A percentile compares a stretch with the other conserved stretches of the same genome.
Conservation (phyloP, 2,329 filamentous ascomycete genomes). For the Trichoderma cornu-damae region DNA sequence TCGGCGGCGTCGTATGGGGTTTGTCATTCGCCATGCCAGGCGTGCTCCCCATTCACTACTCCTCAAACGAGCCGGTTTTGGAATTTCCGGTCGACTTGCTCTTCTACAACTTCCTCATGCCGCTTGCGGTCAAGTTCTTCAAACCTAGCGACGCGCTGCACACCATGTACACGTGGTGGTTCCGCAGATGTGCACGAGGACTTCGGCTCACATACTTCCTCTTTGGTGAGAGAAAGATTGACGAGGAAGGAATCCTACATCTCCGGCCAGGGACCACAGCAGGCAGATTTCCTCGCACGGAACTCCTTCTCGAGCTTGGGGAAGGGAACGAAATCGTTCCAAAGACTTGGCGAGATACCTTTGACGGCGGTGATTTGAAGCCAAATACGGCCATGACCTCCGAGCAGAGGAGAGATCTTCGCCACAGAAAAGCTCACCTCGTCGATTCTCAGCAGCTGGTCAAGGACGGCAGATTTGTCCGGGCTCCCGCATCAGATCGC, state of each 20-base stretch:
- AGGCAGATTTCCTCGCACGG: constrained; percentile 36
- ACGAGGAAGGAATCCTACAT: constrained; percentile 71
- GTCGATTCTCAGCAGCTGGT: constrained; percentile 51
- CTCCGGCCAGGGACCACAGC: constrained; percentile 36
- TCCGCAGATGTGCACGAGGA: constrained; percentile 73
- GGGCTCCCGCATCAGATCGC: constrained; percentile 90
- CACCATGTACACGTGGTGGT: constrained; percentile 92
- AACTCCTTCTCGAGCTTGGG: constrained; percentile 44
- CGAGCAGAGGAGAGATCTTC: constrained; percentile 35
- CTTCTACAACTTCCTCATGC: constrained; percentile 96
- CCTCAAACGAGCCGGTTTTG: constrained; percentile 82
- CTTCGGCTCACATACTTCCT: constrained; percentile 87
- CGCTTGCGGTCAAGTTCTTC: constrained; percentile 75
- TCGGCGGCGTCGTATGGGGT: constrained; percentile 96
- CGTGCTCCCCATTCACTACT: constrained; percentile 88
- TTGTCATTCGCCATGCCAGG: constrained; percentile 61
- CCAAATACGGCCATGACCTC: constrained; percentile 35
- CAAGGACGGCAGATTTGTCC: constrained; percentile 75
- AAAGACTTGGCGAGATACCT: constrained; percentile 54
- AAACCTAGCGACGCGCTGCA: constrained; percentile 81
- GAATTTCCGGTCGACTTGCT: constrained; percentile 93
- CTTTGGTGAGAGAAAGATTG: constrained; percentile 73
- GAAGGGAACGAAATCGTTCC: constrained; percentile 40
- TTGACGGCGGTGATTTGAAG: constrained; percentile 45
- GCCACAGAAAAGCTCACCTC: constrained; percentile 41